Conservation (phyloP, 495 filamentous ascomycete species). For the Immersiella caudata region DNA sequence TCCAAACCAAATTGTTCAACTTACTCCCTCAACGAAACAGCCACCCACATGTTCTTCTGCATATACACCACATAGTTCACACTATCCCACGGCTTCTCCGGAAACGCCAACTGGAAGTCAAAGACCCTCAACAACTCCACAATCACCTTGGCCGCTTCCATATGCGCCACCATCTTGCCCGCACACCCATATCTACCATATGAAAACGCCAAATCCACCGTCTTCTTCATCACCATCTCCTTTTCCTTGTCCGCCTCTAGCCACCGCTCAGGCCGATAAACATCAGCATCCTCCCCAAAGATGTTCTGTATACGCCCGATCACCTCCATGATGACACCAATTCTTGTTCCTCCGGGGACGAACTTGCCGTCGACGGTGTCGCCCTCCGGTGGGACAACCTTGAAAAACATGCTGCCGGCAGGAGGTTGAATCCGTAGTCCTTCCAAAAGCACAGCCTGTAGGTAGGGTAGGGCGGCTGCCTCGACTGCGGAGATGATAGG, state of each 20-base stretch:
- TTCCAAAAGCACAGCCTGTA: constrained; percentile 51
- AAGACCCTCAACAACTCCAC: constrained; percentile 30
- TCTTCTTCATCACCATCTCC: constrained; percentile 38
- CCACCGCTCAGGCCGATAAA: constrained; percentile 57
- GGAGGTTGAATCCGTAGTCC: constrained; percentile 46
- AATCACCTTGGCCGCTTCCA: constrained; percentile 28
- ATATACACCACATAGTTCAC: no score
- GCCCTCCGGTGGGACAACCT: constrained; percentile 47
- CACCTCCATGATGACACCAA: constrained; percentile 37
- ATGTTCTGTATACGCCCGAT: constrained; percentile 34
- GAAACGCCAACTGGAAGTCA: neutral
- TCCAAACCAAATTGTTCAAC: no score
- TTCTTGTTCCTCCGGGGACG: constrained; percentile 51
- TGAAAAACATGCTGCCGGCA: constrained; percentile 36
- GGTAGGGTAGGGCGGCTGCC: constrained; percentile 47
- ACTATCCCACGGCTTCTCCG: no score
- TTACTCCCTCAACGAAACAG: no score
- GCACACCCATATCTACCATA: constrained; percentile 40
- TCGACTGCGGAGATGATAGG: constrained; percentile 41
- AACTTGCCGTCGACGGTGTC: constrained; percentile 48
- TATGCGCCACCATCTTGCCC: constrained; percentile 36
- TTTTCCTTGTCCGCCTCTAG: constrained; percentile 40
- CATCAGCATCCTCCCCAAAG: constrained; percentile 48
- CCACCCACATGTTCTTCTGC: no score
- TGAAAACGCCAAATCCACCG: constrained; percentile 36